Percentiles rank a stretch among this genome's conserved stretches.
These are phyloP conservation scores for Dalbergia cochinchinensis DNA, from an alignment of 306 rosid species.

Conservation along the genomic window DNA sequence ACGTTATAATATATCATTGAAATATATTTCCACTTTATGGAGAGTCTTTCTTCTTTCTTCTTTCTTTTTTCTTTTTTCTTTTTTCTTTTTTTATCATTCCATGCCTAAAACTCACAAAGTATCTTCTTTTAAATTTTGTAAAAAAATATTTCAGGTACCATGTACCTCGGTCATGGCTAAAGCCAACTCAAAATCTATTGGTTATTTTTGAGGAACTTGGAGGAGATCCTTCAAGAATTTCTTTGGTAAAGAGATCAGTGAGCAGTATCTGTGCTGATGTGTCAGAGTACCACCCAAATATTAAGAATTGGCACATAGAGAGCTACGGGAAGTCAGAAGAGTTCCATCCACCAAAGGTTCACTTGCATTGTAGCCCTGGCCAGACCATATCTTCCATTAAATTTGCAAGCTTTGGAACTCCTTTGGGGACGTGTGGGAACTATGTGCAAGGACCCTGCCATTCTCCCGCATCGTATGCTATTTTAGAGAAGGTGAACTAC, in stretches of 20 bases:
- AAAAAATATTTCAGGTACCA: conserved; percentile 74
- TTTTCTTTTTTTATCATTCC: no score
- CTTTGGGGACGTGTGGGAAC: conserved; percentile 77
- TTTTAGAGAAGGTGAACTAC: conserved; percentile 67
- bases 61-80: no score
- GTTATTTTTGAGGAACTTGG: conserved; percentile 83
- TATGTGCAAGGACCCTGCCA: conserved; percentile 75
- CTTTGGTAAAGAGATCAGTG: conserved; percentile 69
- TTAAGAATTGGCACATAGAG: conserved; percentile 56
- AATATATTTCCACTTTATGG: no score
- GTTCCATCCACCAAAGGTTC: conserved; percentile 55
- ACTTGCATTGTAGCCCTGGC: conserved; percentile 70
- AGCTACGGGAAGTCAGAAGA: conserved; percentile 55
- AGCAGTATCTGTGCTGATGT: conserved; percentile 72
- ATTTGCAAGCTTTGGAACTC: conserved; percentile 91
- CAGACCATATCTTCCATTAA: conserved; percentile 71
- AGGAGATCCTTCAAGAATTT: conserved; percentile 66
- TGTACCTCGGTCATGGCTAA: conserved; percentile 86
- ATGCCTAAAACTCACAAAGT: no score
- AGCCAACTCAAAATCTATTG: conserved; percentile 65
- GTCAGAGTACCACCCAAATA: conserved; percentile 55
- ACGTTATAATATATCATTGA: no score
- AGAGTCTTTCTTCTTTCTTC: no score
- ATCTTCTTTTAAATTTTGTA: not conserved
- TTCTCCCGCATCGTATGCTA: conserved; percentile 60